These are phyloP conservation scores for Magnaporthiopsis poae DNA, from an alignment of 2,329 filamentous ascomycete genomes.

Conservation along the genomic window DNA sequence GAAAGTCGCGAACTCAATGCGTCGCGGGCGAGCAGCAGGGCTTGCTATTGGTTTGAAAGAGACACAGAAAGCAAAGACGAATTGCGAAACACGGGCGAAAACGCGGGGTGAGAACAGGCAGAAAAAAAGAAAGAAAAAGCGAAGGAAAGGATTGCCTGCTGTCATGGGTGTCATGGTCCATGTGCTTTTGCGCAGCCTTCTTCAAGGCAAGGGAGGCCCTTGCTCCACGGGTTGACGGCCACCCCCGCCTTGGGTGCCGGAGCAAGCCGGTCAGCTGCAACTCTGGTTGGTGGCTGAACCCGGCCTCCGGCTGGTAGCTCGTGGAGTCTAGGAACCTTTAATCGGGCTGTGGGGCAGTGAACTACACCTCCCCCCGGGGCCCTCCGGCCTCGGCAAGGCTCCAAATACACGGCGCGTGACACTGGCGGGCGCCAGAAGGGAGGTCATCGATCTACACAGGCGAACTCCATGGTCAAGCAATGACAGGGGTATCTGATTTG, in stretches of 20 bases:
- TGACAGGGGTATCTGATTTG: too few relatives aligned
- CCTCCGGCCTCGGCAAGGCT: background rate
- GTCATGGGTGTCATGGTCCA: background rate
- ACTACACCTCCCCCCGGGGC: background rate
- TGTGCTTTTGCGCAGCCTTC: background rate
- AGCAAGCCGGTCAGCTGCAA: background rate
- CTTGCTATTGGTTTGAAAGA: background rate
- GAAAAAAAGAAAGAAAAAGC: background rate
- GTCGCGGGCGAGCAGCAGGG: too few relatives aligned
- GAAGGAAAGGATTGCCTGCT: background rate
- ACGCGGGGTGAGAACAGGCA: background rate
- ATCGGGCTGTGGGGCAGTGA: background rate
- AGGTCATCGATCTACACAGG: background rate
- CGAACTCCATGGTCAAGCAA: too few relatives aligned
- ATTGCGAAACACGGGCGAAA: background rate
- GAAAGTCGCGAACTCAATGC: background rate
- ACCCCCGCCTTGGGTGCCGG: background rate
- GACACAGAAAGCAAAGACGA: background rate
- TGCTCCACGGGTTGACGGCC: background rate
- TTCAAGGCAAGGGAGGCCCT: background rate
- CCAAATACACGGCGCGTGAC: background rate
- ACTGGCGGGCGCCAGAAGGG: too few relatives aligned
- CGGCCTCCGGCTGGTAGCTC: too few relatives aligned
- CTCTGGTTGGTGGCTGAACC: background rate
- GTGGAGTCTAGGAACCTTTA: background rate